Evolutionary conservation across 768 basidiomycete species (phyloP).

Genomic region (Omphalotus guepiniiformis): DNA sequence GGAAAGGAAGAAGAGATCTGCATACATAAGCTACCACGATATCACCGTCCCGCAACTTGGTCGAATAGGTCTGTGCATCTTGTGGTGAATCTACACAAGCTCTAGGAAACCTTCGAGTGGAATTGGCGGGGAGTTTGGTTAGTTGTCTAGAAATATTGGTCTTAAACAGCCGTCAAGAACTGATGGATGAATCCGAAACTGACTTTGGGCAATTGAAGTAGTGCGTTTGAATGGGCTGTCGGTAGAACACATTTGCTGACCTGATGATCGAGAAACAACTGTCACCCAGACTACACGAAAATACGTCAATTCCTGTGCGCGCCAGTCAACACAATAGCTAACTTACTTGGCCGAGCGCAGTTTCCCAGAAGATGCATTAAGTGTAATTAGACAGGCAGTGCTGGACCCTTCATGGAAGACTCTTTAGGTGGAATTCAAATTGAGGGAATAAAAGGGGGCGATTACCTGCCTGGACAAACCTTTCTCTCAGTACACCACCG

Average conservation of each 20-base stretch:
- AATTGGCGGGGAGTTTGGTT: slow-evolving; percentile 46
- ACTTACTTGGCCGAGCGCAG: slow-evolving; percentile 76
- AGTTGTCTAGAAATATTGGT: slow-evolving; percentile 39
- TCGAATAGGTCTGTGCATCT: slow-evolving; percentile 41
- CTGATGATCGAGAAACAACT: slow-evolving; percentile 74
- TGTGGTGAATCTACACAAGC: slow-evolving; percentile 52
- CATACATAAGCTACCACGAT: slow-evolving; percentile 47
- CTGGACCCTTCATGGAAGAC: slow-evolving; percentile 61
- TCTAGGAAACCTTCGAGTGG: slow-evolving; percentile 37
- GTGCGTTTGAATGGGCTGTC: slow-evolving; percentile 45
- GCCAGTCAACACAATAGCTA: not conserved
- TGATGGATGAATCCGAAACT: too few relatives aligned
- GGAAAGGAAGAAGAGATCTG: too few relatives aligned
- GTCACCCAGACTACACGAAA: slow-evolving; percentile 59
- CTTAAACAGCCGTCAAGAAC: slow-evolving; percentile 11
- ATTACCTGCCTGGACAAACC: slow-evolving; percentile 62
- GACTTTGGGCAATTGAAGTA: slow-evolving; percentile 57
- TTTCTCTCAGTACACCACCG: slow-evolving; percentile 65
- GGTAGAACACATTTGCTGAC: slow-evolving; percentile 58
- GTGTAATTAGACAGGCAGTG: slow-evolving; percentile 71
- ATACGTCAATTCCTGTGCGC: slow-evolving; percentile 2
- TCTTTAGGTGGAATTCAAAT: not conserved
- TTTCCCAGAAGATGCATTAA: slow-evolving; percentile 71
- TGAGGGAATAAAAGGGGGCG: slow-evolving; percentile 22
- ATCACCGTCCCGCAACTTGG: slow-evolving; percentile 46